phyloP scores from a whole-genome alignment of 768 basidiomycete species.

The Suillus bovinus region DNA sequence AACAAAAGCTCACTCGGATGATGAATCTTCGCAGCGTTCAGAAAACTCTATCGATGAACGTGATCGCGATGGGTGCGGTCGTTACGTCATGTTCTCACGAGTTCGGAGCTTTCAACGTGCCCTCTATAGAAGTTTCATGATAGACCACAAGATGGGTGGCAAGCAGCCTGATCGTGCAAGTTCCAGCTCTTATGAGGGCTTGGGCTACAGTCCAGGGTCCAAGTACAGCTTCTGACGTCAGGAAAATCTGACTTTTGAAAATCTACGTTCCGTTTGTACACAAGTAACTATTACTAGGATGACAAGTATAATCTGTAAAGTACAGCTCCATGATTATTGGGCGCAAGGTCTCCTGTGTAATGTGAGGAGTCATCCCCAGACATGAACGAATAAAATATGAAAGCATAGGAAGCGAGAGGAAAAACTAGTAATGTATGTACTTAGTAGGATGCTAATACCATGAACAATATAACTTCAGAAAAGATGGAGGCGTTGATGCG shows the following conservation, averaged over 20 bases:
- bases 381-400: conserved; percentile 32
- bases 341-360: conserved; percentile 11
- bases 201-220: too few species aligned
- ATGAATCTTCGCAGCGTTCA: not conserved
- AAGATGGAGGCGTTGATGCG: not conserved
- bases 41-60: conserved; percentile 3
- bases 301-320: conserved; percentile 3
- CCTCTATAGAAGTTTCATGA: not conserved
- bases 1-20: not conserved
- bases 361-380: conserved; percentile 9
- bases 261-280: conserved; percentile 3
- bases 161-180: not conserved
- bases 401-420: conserved; percentile 19
- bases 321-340: conserved; percentile 16
- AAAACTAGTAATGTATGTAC: conserved; percentile 12
- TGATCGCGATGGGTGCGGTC: conserved; percentile 7
- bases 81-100: conserved; percentile 3
- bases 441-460: conserved; percentile 8
- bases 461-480: conserved; percentile 8
- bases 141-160: not conserved
- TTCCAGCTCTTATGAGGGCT: too few species aligned
- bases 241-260: not conserved
- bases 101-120: conserved; percentile 1
- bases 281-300: conserved; percentile 7
- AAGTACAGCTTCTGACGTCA: too few species aligned